Percentiles rank a stretch among this genome's conserved stretches.
These are phyloP conservation scores for Cercospora zeina DNA, from an alignment of 2,329 filamentous ascomycete genomes.

Conservation along the genomic window DNA sequence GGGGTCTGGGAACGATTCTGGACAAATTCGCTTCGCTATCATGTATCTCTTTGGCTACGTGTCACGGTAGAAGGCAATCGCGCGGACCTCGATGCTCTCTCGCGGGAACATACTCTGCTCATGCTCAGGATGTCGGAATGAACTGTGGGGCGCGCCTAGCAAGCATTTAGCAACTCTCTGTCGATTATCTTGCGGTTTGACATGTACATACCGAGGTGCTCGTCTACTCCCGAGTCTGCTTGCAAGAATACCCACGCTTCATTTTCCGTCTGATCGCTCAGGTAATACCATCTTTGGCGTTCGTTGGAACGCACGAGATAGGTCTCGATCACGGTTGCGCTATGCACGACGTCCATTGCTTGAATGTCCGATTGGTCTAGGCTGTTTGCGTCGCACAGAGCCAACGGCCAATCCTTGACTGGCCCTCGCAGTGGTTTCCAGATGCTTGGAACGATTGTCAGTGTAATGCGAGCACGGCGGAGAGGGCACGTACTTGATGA, in stretches of 20 bases:
- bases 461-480: conserved; percentile 15
- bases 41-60: no score
- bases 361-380: conserved; percentile 3
- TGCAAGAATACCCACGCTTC: conserved; percentile 22
- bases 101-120: background rate
- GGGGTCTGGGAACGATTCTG: no score
- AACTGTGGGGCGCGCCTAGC: conserved; percentile 18
- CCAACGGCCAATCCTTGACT: conserved; percentile 16
- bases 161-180: background rate
- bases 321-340: conserved; percentile 20
- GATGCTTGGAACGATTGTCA: conserved; percentile 5
- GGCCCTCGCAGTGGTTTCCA: conserved; percentile 21
- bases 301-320: conserved; percentile 1
- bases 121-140: conserved; percentile 15
- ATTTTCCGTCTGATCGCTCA: conserved; percentile 17
- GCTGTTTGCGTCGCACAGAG: conserved; percentile 15
- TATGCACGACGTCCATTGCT: conserved; percentile 21
- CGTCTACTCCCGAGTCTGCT: conserved; percentile 15
- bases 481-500: conserved; percentile 19
- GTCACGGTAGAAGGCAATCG: conserved; percentile 13
- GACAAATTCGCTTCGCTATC: no score
- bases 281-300: conserved; percentile 16
- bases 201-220: no score
- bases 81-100: conserved; percentile 22
- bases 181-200: no score